Evolutionary conservation across 495 filamentous ascomycete species (phyloP), one percentile per base, ranked within the genome.

Genomic region (Usnea hakonensis): DNA sequence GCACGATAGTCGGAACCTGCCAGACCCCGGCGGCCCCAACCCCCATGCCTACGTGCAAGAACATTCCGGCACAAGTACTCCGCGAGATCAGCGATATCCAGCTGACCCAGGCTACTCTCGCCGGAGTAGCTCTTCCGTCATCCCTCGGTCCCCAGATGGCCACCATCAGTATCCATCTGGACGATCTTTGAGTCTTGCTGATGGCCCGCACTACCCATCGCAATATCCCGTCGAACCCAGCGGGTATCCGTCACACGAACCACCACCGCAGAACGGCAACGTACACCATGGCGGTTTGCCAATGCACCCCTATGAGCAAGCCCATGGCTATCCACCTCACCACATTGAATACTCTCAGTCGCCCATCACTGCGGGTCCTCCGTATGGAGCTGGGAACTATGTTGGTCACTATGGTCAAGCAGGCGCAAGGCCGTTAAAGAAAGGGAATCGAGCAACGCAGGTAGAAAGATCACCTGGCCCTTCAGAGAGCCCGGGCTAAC

Each of bases 51-150:
- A 70, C 48, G 62, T 64, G 53, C 65, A 68, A 40, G 57, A 65
- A 58, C 60, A 69, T 30, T 70, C 68, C 53, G 68, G 68, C 41
- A 64, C 66, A 41, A 70, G 37, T 33, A 70, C 68, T n/a, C 68
- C 68, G 33, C 67, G 68, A 23, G 68, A 70, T 30, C 63, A 59
- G 33, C 60, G 68, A 9, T 70, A 62, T 37, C 66, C 59, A 10
- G 61, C 61, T 11, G 68, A 70, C 21, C 33, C 65, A 14, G 61
- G 54, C 60, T 70, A 66, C 46, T 65, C 66, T 6, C 63, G 66
- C 32, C 66, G 66, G 17, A 60, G 64, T 43, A 70, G 68, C 61
- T 55, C 64, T 23, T 68, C 68, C 23, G 64, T 52, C 33, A 38
- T 64, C 33, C 61, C 66, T 30, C 64, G 68, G 35, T 70, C 68